phyloP scores from a whole-genome alignment of 345 rosid species.

The Lumnitzera racemosa region DNA sequence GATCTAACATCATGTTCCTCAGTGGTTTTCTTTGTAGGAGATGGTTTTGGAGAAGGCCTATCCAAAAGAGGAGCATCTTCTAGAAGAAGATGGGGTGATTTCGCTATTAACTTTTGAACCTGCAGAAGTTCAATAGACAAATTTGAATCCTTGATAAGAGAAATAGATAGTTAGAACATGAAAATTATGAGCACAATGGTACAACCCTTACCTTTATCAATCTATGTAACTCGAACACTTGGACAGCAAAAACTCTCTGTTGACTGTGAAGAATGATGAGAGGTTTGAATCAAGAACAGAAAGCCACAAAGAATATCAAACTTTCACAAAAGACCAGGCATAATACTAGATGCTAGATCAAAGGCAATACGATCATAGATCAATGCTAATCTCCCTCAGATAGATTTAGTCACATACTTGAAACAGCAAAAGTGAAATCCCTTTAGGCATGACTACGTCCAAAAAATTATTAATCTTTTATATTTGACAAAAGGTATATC shows the following conservation, averaged over 20 bases:
- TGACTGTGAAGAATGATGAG: slow-evolving; percentile 62
- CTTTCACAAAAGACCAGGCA: background rate
- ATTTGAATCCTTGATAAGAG: background rate
- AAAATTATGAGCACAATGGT: slow-evolving; percentile 4
- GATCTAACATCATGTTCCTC: slow-evolving; percentile 31
- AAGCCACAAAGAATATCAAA: slow-evolving; percentile 5
- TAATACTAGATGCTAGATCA: too few relatives aligned
- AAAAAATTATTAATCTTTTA: too few relatives aligned
- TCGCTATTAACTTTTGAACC: slow-evolving; percentile 80
- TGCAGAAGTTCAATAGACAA: slow-evolving; percentile 19
- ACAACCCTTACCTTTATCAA: slow-evolving; percentile 62
- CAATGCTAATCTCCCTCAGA: too few relatives aligned
- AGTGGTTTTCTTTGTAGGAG: slow-evolving; percentile 35
- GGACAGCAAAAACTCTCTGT: slow-evolving; percentile 84
- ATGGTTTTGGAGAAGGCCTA: slow-evolving; percentile 33
- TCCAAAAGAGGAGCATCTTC: slow-evolving; percentile 41
- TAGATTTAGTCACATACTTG: too few relatives aligned
- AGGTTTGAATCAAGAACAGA: slow-evolving; percentile 19
- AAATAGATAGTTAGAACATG: slow-evolving; percentile 10
- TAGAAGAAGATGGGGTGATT: slow-evolving; percentile 52
- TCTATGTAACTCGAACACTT: slow-evolving; percentile 90
- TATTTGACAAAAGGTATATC: too few relatives aligned
- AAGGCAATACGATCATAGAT: too few relatives aligned
- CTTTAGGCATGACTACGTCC: too few relatives aligned
- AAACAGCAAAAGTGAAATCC: too few relatives aligned